Percentiles rank a stretch among this genome's conserved stretches.
phyloP scores from a whole-genome alignment of 129 eudicot genomes.

The Escallonia rubra region DNA sequence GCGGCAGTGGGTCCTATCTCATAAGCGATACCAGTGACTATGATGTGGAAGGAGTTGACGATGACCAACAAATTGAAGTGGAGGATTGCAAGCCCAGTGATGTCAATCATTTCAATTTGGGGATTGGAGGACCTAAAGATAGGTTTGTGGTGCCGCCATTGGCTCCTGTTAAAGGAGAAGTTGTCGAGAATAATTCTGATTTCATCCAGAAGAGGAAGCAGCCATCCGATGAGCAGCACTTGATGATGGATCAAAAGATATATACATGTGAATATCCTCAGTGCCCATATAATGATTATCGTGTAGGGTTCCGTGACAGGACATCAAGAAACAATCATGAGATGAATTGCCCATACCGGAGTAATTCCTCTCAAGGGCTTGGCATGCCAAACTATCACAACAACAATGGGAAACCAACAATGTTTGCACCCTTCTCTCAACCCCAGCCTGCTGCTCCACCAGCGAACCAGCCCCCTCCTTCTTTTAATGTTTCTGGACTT shows the following conservation, averaged over 20 bases:
- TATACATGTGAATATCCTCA: constrained; percentile 52
- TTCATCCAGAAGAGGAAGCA: constrained; percentile 52
- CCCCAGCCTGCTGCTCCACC: constrained; percentile 34
- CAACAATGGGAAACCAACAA: constrained; percentile 28
- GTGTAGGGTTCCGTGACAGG: constrained; percentile 53
- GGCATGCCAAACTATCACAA: constrained; percentile 37
- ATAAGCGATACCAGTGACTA: constrained; percentile 58
- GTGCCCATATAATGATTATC: constrained; percentile 55
- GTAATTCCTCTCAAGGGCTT: constrained; percentile 26
- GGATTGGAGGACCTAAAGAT: constrained; percentile 23
- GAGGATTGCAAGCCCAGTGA: constrained; percentile 48
- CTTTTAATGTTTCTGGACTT: constrained; percentile 28
- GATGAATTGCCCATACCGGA: constrained; percentile 49
- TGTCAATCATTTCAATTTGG: constrained; percentile 36
- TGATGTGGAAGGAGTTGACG: constrained; percentile 66
- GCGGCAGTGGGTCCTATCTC: constrained; percentile 38
- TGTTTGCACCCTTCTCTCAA: constrained; percentile 31
- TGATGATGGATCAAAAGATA: constrained; percentile 34
- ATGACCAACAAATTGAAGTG: constrained; percentile 38
- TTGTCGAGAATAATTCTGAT: constrained; percentile 29
- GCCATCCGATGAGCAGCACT: constrained; percentile 33
- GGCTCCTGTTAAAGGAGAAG: constrained; percentile 60
- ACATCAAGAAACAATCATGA: constrained; percentile 58
- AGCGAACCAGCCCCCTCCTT: constrained; percentile 25
- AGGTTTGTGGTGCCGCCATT: constrained; percentile 29